Percentiles rank a stretch among this genome's conserved stretches.
Conservation (phyloP, 257 asterid genomes). For the Gentiana straminea region DNA sequence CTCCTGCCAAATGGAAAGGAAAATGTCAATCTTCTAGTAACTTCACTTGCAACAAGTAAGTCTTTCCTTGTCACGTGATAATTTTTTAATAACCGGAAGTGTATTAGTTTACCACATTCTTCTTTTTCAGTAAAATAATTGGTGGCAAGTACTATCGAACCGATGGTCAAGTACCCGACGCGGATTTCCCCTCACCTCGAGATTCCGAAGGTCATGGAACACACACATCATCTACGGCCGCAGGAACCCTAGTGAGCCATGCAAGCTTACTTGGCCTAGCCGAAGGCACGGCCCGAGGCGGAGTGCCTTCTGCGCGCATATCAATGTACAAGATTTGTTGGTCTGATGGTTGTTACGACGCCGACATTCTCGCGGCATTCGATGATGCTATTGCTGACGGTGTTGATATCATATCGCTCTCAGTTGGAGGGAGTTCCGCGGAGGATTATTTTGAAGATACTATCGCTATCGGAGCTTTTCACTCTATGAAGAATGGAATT, state of each 20-base stretch:
- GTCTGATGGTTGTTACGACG: conserved; percentile 33
- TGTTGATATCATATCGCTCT: conserved; percentile 54
- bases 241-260: conserved; percentile 24
- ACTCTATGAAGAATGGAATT: conserved; percentile 45
- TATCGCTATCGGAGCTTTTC: conserved; percentile 3
- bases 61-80: neutral
- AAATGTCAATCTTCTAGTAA: conserved; percentile 26
- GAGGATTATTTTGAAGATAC: conserved; percentile 17
- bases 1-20: conserved; percentile 47
- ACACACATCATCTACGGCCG: conserved; percentile 53
- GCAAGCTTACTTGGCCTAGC: conserved; percentile 37
- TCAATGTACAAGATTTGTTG: conserved; percentile 55
- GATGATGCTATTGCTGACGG: conserved; percentile 76
- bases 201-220: conserved; percentile 52
- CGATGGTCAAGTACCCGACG: conserved; percentile 11
- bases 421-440: conserved; percentile 37
- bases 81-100: neutral
- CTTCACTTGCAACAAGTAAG: conserved; percentile 44
- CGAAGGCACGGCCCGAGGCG: conserved; percentile 48
- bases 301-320: conserved; percentile 44
- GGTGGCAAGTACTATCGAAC: conserved; percentile 48
- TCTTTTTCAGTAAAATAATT: conserved; percentile 38
- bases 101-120: neutral
- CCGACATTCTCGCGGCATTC: conserved; percentile 57
- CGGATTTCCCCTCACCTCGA: conserved; percentile 37